Percentiles rank a stretch among this genome's conserved stretches.
Evolutionary conservation across 208 protist species (phyloP).

Genomic region (Borovskyia barvae): DNA sequence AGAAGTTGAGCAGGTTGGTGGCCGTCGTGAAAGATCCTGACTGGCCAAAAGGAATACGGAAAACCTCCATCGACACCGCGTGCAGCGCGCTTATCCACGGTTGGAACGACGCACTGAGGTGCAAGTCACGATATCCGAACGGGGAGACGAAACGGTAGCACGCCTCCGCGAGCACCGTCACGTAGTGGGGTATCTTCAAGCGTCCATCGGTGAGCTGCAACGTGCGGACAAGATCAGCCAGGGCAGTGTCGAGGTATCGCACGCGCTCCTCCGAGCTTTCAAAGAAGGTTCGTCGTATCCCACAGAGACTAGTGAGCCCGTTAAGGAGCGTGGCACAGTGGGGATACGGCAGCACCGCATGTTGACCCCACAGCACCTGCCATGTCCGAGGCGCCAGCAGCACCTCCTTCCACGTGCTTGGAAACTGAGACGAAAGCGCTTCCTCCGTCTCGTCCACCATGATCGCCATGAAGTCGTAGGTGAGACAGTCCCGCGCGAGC

Average conservation of each 20-base stretch:
- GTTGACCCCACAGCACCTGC: slow-evolving; percentile 70
- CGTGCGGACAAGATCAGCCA: slow-evolving; percentile 34
- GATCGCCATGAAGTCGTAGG: slow-evolving; percentile 86
- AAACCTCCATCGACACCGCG: slow-evolving; percentile 52
- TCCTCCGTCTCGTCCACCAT: slow-evolving; percentile 85
- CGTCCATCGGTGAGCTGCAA: slow-evolving; percentile 48
- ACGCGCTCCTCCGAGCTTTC: slow-evolving; percentile 59
- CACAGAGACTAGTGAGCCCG: slow-evolving; percentile 64
- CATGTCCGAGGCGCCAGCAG: slow-evolving; percentile 50
- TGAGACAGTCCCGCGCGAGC: slow-evolving; percentile 61
- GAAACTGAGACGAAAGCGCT: slow-evolving; percentile 67
- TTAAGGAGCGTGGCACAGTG: slow-evolving; percentile 57
- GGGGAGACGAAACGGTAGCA: slow-evolving; percentile 57
- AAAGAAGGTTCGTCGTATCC: slow-evolving; percentile 82
- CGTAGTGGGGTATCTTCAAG: slow-evolving; percentile 63
- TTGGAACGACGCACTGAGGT: slow-evolving; percentile 39
- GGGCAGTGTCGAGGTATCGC: slow-evolving; percentile 53
- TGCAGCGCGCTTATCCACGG: slow-evolving; percentile 41
- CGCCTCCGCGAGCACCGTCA: slow-evolving; percentile 52
- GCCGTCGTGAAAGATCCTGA: slow-evolving; percentile 69
- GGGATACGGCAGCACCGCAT: slow-evolving; percentile 65
- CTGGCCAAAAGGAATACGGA: slow-evolving; percentile 67
- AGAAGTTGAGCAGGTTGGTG: slow-evolving; percentile 67
- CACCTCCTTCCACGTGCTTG: slow-evolving; percentile 57
- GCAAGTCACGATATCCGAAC: slow-evolving; percentile 77